A percentile compares a stretch with the other conserved stretches of the same genome.
phyloP scores from a whole-genome alignment of 2,329 filamentous ascomycete species.

The Verruconis gallopava region DNA sequence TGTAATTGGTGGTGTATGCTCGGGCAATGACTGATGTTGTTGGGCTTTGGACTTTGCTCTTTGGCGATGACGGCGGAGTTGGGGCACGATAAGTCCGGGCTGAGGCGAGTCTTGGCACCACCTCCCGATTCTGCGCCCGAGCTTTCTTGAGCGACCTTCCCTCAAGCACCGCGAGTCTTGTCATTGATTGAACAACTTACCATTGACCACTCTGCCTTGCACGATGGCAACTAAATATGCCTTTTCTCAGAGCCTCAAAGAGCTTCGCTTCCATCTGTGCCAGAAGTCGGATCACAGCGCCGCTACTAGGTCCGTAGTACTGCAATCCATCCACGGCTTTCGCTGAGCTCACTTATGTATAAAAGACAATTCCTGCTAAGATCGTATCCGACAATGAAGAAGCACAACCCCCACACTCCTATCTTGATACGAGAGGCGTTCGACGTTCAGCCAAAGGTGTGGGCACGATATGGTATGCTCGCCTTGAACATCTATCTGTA shows the following conservation, averaged over 20 bases:
- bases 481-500: neutral
- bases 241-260: slow-evolving; percentile 78
- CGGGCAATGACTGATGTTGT: neutral
- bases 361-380: slow-evolving; percentile 74
- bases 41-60: neutral
- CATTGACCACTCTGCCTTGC: neutral
- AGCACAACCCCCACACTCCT: slow-evolving; percentile 87
- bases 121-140: no score
- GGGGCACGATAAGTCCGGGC: neutral
- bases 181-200: no score
- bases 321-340: no score
- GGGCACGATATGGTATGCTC: slow-evolving; percentile 74
- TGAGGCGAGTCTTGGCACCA: neutral
- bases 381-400: slow-evolving; percentile 98
- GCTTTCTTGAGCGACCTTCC: no score
- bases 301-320: slow-evolving; percentile 70
- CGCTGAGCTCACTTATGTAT: no score
- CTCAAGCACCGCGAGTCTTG: no score
- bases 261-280: slow-evolving; percentile 95
- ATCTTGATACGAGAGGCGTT: slow-evolving; percentile 90
- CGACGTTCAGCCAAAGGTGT: slow-evolving; percentile 74
- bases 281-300: slow-evolving; percentile 86
- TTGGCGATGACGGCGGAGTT: neutral
- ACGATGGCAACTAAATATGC: slow-evolving; percentile 84
- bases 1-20: neutral